Evolutionary conservation across 495 filamentous ascomycete genomes (phyloP), one percentile per base, ranked within the genome.

Genomic region (Aspergillus steynii): DNA sequence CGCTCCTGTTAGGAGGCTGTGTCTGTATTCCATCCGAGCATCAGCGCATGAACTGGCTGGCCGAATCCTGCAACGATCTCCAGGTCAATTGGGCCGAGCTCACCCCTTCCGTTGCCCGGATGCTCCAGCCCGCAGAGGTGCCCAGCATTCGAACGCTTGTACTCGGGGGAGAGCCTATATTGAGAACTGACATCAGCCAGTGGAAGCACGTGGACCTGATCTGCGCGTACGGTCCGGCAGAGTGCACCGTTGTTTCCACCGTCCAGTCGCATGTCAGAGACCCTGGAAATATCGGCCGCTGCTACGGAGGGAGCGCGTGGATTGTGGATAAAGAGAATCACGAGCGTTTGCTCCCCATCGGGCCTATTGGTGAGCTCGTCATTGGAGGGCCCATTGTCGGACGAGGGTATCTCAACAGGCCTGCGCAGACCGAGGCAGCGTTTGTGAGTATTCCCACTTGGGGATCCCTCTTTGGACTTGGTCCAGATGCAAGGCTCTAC

Each of bases 351-450:
- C 60, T 74, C 20, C 80, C 81, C 1, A 61, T 85, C 28, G 83
- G 83, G 2, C 60, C 70, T 0, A 67, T 80, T 4, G 83, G 82
- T 10, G 84, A 86, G 62, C 69, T 85, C 29, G 46, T 82, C n/a
- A 72, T 86, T 28, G 81, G 81, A 64, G 83, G 83, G 0, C 79
- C 81, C 4, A 70, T 79, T 42, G 69, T 85, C 5, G 81, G 73
- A 1, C 64, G 71, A 1, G 78, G 78, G 0, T 86, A 86, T 54
- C 65, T 85, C 7, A 74, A 81, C 7, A 64, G 75, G 20, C 61
- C 68, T 0, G 72, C 72, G 4, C 73, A 71, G 58, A 83, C 81
- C 1, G 69, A 65, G 5, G 67, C 65, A 4, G 71, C 68, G 6
- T 85, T 83, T 58, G 74, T 85, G 50, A 59, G 65, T 29, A 64